Conservation (phyloP, 2,329 filamentous ascomycete species). For the Stagonosporopsis chrysanthemi region DNA sequence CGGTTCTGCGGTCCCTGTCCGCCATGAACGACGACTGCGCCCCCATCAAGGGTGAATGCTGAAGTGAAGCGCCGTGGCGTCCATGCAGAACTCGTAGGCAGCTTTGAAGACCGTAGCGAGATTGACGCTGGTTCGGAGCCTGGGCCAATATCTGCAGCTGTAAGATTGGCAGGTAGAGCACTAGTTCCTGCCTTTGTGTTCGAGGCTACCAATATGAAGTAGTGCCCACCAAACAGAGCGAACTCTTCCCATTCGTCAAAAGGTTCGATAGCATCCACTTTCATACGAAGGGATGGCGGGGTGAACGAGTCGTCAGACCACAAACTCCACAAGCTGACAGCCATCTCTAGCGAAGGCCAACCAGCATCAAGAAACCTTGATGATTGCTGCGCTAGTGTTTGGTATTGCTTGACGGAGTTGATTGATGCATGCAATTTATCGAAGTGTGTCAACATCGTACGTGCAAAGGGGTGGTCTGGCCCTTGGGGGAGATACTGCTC, state of each 20-base stretch:
- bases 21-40: slow-evolving; percentile 52
- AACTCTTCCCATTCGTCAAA: slow-evolving; percentile 99
- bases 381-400: slow-evolving; percentile 69
- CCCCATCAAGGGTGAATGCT: slow-evolving; percentile 40
- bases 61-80: slow-evolving; percentile 51
- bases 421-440: slow-evolving; percentile 79
- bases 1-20: slow-evolving; percentile 59
- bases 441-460: slow-evolving; percentile 85
- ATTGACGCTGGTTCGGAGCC: slow-evolving; percentile 19
- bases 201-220: slow-evolving; percentile 76
- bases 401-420: slow-evolving; percentile 76
- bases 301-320: slow-evolving; percentile 78
- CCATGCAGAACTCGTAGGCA: slow-evolving; percentile 19
- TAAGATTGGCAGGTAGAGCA: slow-evolving; percentile 3
- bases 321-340: slow-evolving; percentile 78
- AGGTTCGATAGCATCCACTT: slow-evolving; percentile 75
- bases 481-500: slow-evolving; percentile 88
- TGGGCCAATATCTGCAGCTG: neutral
- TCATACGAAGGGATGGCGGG: slow-evolving; percentile 63
- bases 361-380: slow-evolving; percentile 72
- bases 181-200: slow-evolving; percentile 42
- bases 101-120: slow-evolving; percentile 25
- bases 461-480: slow-evolving; percentile 79
- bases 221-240: slow-evolving; percentile 82
- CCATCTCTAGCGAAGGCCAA: slow-evolving; percentile 68